Evolutionary conservation across 2,329 filamentous ascomycete species (phyloP), one percentile per base, ranked within the genome.

Genomic region (Monilinia fructicola): DNA sequence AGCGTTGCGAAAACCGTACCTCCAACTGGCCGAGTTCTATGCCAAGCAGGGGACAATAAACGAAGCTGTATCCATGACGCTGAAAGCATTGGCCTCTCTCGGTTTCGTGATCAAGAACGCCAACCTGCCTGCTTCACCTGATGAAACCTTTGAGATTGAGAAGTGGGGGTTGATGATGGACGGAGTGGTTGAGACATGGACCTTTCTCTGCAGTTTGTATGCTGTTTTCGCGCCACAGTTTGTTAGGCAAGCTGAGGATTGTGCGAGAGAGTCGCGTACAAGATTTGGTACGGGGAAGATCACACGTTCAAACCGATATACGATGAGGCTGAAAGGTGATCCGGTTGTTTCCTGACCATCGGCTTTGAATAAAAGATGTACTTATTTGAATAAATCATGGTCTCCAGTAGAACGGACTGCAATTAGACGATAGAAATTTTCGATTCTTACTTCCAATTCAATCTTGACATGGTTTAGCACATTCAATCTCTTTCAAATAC

Each of bases 271-370:
- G 31, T 67, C 42, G 48, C 63, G 4, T 69, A 70, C 16, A 64
- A 42, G 23, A 70, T 71, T 4, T 63, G 63, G 16, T 44, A 71
- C 23, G 68, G 69, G 21, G 68, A 70, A 44, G 65, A 69, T 67
- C 38, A 55, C 35, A 71, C 68, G 6, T 71, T 71, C 59, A 54
- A 67, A 44, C 42, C 64, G 48, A 40, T 26, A 14, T 67, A 65
- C 54, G 59, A 40, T 26, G 38, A 31, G 46, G 28, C n/a, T 10
- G 59, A 31, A 26, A 59, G 21, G 40, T 14, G 11, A 7, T 35
- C 31, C 31, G 5, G 31, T 35, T 35, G 31, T 6, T 35, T 35
- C 9, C 5, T 7, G 9, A 5, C 1, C 6, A 35, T 7, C 31
- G 31, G 31, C 31, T 35, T 35, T 35, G 9, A 6, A 35, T 35